Base-by-base conservation (phyloP, 805 yeast species). In the Hanseniaspora occidentalis region DNA sequence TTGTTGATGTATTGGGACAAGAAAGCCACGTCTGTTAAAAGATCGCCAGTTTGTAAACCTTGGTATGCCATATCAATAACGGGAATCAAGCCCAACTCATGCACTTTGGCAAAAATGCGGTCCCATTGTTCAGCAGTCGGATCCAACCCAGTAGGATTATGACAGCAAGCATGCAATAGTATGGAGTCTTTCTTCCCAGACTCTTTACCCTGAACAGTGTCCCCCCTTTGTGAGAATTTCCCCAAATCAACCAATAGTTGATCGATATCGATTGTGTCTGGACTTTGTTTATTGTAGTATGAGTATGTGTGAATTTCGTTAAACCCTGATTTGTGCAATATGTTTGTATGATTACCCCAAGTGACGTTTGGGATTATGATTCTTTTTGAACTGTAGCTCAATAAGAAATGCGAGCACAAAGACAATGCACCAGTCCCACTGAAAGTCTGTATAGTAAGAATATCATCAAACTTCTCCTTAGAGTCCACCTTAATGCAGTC, bases 391-490 rank as follows among this genome's bases (percentile, higher is more conserved):
- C 72, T 61, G 45, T 63, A 61, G 8, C 69, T 57, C 54, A 77
- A 68, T 52, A 88, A 61, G 56, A 89, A 83, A 54, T 79, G 89
- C 19, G 86, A 95, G 22, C 88, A 92, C 51, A 88, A 64, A 53
- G 88, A 96, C 53, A 88, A 67, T 2, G 97, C 95, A 46, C 98
- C 98, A 29, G 98, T 89, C 47, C 98, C 98, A 31, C 94, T 81
- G 45, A 89, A 70, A 42, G 97, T 81, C 65, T 89, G 98, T 11
- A 86, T 70, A 37, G 94, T 76, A 40, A 85, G 80, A 31, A 88
- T 70, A 47, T 92, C 69, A 44, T 72, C 71, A n/a, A 23, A 23
- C 10, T 23, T 23, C 25, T 36, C 75, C 76, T 11, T 64, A 62
- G 70, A 65, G 31, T 83, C 83, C 45, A 69, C 61, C 38, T 66